These are phyloP conservation scores for Globisporangium uncinulatum DNA, from an alignment of 352 stramenopile species.

Conservation along the genomic window DNA sequence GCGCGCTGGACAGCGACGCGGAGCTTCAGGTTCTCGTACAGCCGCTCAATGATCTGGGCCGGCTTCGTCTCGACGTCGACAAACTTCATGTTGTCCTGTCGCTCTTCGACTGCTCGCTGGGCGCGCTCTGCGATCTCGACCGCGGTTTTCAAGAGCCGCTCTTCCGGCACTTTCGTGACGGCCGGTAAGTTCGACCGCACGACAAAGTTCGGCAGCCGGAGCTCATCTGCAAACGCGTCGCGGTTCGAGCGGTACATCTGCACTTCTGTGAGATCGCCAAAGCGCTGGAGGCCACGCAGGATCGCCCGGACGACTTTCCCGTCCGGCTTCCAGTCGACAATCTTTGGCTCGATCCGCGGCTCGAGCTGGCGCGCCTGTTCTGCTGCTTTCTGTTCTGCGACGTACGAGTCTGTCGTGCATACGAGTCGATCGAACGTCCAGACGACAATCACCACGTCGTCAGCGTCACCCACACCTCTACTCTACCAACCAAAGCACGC, in stretches of 20 bases:
- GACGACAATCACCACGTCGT: background rate
- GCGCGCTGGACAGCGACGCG: slow-evolving; percentile 77
- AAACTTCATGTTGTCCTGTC: slow-evolving; percentile 74
- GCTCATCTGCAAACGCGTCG: slow-evolving; percentile 68
- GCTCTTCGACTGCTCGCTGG: slow-evolving; percentile 46
- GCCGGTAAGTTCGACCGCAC: slow-evolving; percentile 50
- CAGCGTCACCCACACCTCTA: background rate
- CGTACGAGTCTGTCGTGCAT: slow-evolving; percentile 13
- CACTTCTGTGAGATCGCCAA: slow-evolving; percentile 75
- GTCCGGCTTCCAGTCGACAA: slow-evolving; percentile 43
- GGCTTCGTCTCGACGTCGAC: slow-evolving; percentile 70
- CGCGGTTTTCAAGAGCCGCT: slow-evolving; percentile 49
- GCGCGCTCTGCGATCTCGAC: slow-evolving; percentile 56
- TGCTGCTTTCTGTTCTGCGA: slow-evolving; percentile 18
- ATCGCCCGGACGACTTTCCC: slow-evolving; percentile 67
- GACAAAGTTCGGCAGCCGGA: slow-evolving; percentile 72
- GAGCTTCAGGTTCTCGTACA: slow-evolving; percentile 86
- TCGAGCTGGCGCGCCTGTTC: slow-evolving; percentile 36
- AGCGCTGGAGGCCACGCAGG: slow-evolving; percentile 65
- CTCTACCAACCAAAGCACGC: background rate
- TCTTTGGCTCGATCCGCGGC: slow-evolving; percentile 29
- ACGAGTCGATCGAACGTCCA: background rate
- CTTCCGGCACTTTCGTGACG: slow-evolving; percentile 48
- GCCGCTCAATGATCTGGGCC: slow-evolving; percentile 67
- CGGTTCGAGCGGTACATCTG: slow-evolving; percentile 34